phyloP scores from a whole-genome alignment of 1,284 basidiomycete species.

The Cryptococcus sp. region DNA sequence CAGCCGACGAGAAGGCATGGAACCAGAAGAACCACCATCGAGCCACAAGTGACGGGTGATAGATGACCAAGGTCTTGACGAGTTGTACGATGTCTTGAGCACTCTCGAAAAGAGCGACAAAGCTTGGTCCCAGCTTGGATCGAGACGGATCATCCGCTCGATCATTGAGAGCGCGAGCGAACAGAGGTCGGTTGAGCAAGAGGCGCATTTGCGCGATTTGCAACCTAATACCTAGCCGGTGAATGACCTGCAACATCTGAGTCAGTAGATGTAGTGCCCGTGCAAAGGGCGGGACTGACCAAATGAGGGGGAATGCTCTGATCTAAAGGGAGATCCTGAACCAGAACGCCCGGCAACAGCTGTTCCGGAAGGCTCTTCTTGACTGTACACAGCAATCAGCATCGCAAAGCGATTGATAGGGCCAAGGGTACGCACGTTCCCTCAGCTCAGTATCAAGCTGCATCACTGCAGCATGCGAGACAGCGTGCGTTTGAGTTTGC shows the following conservation, averaged over 20 bases:
- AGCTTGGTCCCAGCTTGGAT: slow-evolving; percentile 39
- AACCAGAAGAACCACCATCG: slow-evolving; percentile 54
- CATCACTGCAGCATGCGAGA: slow-evolving; percentile 35
- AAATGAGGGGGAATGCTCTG: slow-evolving; percentile 43
- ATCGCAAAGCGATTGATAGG: slow-evolving; percentile 1
- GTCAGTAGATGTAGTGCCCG: background rate
- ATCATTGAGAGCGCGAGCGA: slow-evolving; percentile 46
- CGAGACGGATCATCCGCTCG: slow-evolving; percentile 37
- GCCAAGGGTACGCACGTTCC: slow-evolving; percentile 33
- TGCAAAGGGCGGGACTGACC: slow-evolving; percentile 12
- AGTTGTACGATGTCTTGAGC: slow-evolving; percentile 51
- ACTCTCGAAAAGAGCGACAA: slow-evolving; percentile 47
- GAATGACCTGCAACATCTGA: slow-evolving; percentile 33
- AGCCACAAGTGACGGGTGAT: slow-evolving; percentile 48
- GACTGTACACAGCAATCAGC: slow-evolving; percentile 22
- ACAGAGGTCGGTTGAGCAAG: slow-evolving; percentile 48
- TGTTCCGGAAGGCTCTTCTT: slow-evolving; percentile 40
- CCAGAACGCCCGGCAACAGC: slow-evolving; percentile 38
- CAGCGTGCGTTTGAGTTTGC: slow-evolving; percentile 47
- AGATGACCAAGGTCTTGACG: slow-evolving; percentile 49
- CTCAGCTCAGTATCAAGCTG: slow-evolving; percentile 46
- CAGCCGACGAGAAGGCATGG: slow-evolving; percentile 49
- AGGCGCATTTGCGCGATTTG: slow-evolving; percentile 47
- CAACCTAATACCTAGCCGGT: slow-evolving; percentile 49
- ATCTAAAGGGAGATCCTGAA: slow-evolving; percentile 45